phyloP scores from a whole-genome alignment of 148 eudicot species.

The Arctostaphylos glauca region DNA sequence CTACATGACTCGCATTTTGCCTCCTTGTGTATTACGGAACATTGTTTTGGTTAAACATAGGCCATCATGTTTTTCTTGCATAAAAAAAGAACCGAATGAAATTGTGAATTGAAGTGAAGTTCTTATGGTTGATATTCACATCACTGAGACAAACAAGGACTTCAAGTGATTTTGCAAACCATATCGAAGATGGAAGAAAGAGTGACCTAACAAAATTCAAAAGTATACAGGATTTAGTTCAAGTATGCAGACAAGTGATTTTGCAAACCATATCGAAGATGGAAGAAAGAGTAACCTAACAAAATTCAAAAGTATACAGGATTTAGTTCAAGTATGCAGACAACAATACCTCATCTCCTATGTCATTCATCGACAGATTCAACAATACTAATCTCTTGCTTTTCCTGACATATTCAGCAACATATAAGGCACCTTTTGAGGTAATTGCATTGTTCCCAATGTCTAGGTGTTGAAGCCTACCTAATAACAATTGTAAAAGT shows the following conservation, averaged over 20 bases:
- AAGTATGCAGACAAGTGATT: constrained; percentile 8
- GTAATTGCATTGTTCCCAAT: constrained; percentile 84
- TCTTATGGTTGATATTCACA: neutral
- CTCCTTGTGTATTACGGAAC: neutral
- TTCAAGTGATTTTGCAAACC: neutral
- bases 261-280: neutral
- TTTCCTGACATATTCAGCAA: constrained; percentile 75
- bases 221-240: neutral
- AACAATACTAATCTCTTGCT: constrained; percentile 73
- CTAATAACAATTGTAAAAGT: constrained; percentile 23
- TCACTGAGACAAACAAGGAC: neutral
- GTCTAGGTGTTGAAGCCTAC: constrained; percentile 62
- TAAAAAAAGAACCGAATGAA: neutral
- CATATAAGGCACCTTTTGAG: constrained; percentile 69
- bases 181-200: neutral
- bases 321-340: constrained; percentile 11
- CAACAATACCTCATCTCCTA: constrained; percentile 77
- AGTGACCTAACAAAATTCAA: neutral
- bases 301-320: neutral
- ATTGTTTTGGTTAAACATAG: neutral
- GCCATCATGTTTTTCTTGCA: neutral
- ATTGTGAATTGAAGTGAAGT: neutral
- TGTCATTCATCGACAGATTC: constrained; percentile 85
- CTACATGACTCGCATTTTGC: neutral
- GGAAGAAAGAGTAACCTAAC: neutral